Evolutionary conservation across 106 monocot genomes (phyloP).

Genomic region (Acorus gramineus): DNA sequence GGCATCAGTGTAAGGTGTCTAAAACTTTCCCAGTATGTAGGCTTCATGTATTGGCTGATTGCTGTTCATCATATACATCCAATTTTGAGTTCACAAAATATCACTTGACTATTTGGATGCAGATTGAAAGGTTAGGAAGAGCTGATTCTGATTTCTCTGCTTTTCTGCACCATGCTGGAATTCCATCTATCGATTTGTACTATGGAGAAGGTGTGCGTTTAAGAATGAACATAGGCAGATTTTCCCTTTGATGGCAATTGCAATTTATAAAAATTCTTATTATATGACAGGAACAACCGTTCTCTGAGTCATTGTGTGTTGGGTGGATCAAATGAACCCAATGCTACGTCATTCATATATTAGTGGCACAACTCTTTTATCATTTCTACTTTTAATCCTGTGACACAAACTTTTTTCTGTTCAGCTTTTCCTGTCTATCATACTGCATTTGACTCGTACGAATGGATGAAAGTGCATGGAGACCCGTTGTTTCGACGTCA

Average conservation of each 20-base stretch:
- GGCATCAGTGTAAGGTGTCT: slow-evolving; percentile 45
- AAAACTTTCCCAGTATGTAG: not conserved
- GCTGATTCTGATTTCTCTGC: slow-evolving; percentile 78
- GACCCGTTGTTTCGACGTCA: slow-evolving; percentile 85
- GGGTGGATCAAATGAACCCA: too few species aligned
- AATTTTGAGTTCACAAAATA: not conserved
- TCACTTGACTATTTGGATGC: slow-evolving; percentile 3
- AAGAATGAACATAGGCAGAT: too few species aligned
- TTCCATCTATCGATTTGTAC: slow-evolving; percentile 72
- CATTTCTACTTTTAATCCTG: not conserved
- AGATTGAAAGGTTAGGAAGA: slow-evolving; percentile 82
- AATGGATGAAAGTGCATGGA: slow-evolving; percentile 77
- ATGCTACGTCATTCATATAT: too few species aligned
- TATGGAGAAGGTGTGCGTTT: slow-evolving; percentile 55
- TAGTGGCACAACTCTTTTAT: too few species aligned
- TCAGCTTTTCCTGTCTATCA: slow-evolving; percentile 77
- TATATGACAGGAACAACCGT: too few species aligned
- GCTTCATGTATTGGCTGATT: not conserved
- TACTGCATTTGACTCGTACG: slow-evolving; percentile 58
- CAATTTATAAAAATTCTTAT: too few species aligned
- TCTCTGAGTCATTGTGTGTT: too few species aligned
- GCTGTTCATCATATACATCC: too few species aligned
- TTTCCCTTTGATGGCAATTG: too few species aligned
- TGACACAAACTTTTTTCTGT: not conserved
- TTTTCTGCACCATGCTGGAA: slow-evolving; percentile 77